Percentiles rank a stretch among this genome's conserved stretches.
phyloP scores from a whole-genome alignment of 805 yeast species.

The Candida schatavii region DNA sequence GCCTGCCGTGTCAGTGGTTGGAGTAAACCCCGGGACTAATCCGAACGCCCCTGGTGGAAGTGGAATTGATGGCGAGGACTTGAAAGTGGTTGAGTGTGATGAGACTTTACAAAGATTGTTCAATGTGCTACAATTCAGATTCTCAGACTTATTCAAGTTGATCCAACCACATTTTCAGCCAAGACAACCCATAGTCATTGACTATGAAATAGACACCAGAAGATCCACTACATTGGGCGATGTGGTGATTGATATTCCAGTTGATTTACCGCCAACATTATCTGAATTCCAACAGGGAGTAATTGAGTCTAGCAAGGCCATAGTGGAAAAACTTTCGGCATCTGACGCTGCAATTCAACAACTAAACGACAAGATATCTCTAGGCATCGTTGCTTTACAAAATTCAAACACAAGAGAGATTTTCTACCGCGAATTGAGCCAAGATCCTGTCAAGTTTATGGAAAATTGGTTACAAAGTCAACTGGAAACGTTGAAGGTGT shows the following conservation, averaged over 20 bases:
- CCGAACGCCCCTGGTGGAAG: constrained; percentile 12
- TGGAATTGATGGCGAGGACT: constrained; percentile 24
- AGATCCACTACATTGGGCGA: constrained; percentile 80
- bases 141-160: constrained; percentile 70
- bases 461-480: constrained; percentile 76
- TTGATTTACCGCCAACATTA: constrained; percentile 38
- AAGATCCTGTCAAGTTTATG: constrained; percentile 76
- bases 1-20: constrained; percentile 36
- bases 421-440: constrained; percentile 70
- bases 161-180: constrained; percentile 72
- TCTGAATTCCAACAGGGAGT: constrained; percentile 37
- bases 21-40: constrained; percentile 13
- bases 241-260: constrained; percentile 66
- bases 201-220: constrained; percentile 74
- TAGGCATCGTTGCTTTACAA: constrained; percentile 52
- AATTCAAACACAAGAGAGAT: constrained; percentile 64
- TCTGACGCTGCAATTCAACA: constrained; percentile 44
- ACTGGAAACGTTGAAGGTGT: constrained; percentile 76
- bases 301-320: constrained; percentile 32
- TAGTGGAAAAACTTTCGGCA: constrained; percentile 42
- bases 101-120: constrained; percentile 45
- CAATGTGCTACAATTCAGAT: constrained; percentile 53
- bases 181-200: constrained; percentile 72
- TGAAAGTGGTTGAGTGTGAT: constrained; percentile 39
- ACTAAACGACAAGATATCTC: constrained; percentile 40